phyloP scores from a whole-genome alignment of 495 filamentous ascomycete species.

The Talaromyces ruber region DNA sequence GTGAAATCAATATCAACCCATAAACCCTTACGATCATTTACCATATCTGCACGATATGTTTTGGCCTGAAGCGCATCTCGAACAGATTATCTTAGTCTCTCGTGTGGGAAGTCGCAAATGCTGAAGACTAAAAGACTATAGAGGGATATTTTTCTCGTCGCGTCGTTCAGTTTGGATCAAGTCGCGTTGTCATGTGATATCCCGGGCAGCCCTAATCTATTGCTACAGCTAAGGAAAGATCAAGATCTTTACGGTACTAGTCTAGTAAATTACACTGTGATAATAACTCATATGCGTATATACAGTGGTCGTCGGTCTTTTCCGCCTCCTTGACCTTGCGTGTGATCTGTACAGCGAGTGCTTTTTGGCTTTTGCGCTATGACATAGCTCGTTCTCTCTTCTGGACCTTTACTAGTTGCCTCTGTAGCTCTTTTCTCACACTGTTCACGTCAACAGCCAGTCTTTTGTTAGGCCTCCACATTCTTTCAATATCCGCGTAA shows the following conservation, averaged over 20 bases:
- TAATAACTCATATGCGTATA: not conserved
- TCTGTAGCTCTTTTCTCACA: conserved; percentile 32
- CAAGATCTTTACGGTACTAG: too few relatives aligned
- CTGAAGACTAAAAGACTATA: not conserved
- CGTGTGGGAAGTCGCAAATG: not conserved
- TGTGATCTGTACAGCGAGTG: not conserved
- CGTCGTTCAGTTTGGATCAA: not conserved
- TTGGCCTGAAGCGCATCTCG: not conserved
- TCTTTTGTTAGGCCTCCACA: conserved; percentile 33
- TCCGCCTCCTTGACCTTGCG: not conserved
- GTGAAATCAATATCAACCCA: conserved; percentile 74
- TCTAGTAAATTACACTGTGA: not conserved
- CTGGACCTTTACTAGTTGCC: conserved; percentile 15
- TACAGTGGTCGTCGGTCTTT: not conserved
- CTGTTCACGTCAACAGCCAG: conserved; percentile 26
- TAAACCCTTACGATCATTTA: conserved; percentile 11
- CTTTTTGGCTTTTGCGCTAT: not conserved
- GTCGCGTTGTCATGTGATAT: conserved; percentile 3
- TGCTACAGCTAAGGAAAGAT: not conserved
- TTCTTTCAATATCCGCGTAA: conserved; percentile 32
- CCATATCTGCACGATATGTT: conserved; percentile 5
- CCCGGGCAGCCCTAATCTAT: not conserved
- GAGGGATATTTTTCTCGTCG: not conserved
- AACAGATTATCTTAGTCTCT: not conserved
- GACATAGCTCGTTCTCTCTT: not conserved